These are phyloP conservation scores for Phylloporus sp. DNA, from an alignment of 768 basidiomycete genomes.

Conservation along the genomic window DNA sequence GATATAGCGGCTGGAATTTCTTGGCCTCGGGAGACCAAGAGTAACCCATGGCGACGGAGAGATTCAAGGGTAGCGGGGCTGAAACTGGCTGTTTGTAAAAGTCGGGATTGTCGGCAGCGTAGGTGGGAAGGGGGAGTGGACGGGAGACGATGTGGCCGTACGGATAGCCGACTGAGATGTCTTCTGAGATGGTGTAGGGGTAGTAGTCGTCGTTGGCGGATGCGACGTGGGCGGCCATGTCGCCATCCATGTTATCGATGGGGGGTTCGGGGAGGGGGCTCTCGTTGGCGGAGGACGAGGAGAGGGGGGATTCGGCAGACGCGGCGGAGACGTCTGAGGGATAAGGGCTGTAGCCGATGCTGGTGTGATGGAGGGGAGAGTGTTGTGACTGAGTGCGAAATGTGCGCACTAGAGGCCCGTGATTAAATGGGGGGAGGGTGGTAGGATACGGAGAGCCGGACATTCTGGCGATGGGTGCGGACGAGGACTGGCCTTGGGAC, in stretches of 20 bases:
- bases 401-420: slow-evolving; percentile 12
- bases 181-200: slow-evolving; percentile 24
- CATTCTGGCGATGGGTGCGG: slow-evolving; percentile 20
- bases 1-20: slow-evolving; percentile 35
- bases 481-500: slow-evolving; percentile 1
- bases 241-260: slow-evolving; percentile 32
- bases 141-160: slow-evolving; percentile 23
- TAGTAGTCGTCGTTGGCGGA: slow-evolving; percentile 27
- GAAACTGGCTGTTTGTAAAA: slow-evolving; percentile 32
- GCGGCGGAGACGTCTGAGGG: slow-evolving; percentile 34
- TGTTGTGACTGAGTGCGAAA: slow-evolving; percentile 15
- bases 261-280: slow-evolving; percentile 37
- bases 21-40: slow-evolving; percentile 29
- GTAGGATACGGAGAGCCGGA: slow-evolving; percentile 20
- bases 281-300: slow-evolving; percentile 36
- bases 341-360: slow-evolving; percentile 32
- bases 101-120: slow-evolving; percentile 21
- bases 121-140: slow-evolving; percentile 21
- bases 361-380: slow-evolving; percentile 12
- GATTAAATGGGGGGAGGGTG: slow-evolving; percentile 9
- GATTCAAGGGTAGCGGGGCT: slow-evolving; percentile 28
- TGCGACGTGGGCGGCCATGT: slow-evolving; percentile 23
- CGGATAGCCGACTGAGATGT: slow-evolving; percentile 17
- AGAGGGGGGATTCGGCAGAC: slow-evolving; percentile 36
- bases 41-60: slow-evolving; percentile 31